Evolutionary conservation across 2,329 filamentous ascomycete species (phyloP).

Genomic region (Metarhizium anisopliae): DNA sequence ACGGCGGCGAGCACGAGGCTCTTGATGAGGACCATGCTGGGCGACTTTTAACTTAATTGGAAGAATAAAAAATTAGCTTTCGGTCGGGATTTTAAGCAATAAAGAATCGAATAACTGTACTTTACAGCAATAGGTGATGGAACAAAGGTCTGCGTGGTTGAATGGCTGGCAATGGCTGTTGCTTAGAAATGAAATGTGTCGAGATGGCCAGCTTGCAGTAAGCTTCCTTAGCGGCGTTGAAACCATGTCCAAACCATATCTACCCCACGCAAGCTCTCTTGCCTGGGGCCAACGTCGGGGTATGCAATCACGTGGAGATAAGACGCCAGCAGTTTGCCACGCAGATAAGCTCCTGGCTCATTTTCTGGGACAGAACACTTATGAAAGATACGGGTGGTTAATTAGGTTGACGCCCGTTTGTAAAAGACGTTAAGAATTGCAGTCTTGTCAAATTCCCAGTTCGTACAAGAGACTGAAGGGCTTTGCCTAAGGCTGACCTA

Average conservation of each 20-base stretch:
- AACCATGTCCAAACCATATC: not conserved
- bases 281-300: not conserved
- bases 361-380: too few species aligned
- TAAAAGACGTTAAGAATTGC: too few species aligned
- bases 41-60: conserved; percentile 4
- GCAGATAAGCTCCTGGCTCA: not conserved
- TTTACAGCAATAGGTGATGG: not conserved
- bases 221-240: conserved; percentile 5
- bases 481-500: too few species aligned
- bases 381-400: too few species aligned
- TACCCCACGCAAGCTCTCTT: conserved; percentile 2
- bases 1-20: conserved; percentile 50
- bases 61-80: not conserved
- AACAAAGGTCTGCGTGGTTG: not conserved
- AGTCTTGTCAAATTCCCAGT: too few species aligned
- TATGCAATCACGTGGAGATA: conserved; percentile 13
- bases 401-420: too few species aligned
- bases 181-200: conserved; percentile 12
- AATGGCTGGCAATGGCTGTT: not conserved
- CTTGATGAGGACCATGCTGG: conserved; percentile 49
- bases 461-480: too few species aligned
- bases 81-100: not conserved
- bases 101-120: not conserved
- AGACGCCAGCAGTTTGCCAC: not conserved
- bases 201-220: conserved; percentile 23